Evolutionary conservation across 192 early-diverging fungal genomes (phyloP).

Genomic region (Cetraspora pellucida): DNA sequence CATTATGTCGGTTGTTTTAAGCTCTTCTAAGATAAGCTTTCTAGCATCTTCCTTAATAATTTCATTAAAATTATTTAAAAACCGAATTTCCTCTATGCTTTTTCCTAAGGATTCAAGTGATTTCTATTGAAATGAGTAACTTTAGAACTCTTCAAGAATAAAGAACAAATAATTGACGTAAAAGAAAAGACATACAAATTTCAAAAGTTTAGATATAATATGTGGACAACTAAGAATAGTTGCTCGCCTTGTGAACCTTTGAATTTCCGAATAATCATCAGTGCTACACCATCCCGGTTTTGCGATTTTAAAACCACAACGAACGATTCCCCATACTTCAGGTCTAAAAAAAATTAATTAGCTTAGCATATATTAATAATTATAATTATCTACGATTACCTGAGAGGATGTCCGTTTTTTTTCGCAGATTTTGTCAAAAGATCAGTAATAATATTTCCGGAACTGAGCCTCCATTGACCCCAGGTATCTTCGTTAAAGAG

Average conservation of each 20-base stretch:
- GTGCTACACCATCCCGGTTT: constrained; percentile 13
- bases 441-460: background rate
- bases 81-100: background rate
- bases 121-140: constrained; percentile 13
- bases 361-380: background rate
- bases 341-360: constrained; percentile 25
- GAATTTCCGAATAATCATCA: background rate
- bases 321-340: constrained; percentile 7
- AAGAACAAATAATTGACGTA: background rate
- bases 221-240: background rate
- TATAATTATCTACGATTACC: constrained; percentile 1
- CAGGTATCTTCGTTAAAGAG: background rate
- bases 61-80: background rate
- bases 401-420: constrained; percentile 13
- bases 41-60: background rate
- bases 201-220: constrained; percentile 1
- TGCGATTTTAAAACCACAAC: constrained; percentile 22
- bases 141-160: constrained; percentile 17
- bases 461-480: background rate
- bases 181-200: constrained; percentile 2
- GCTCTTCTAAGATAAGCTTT: background rate
- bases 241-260: constrained; percentile 5
- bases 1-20: background rate
- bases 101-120: constrained; percentile 6
- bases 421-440: background rate